A percentile compares a stretch with the other conserved stretches of the same genome.
phyloP scores from a whole-genome alignment of 2,329 filamentous ascomycete genomes.

The Eurotiales sp. region DNA sequence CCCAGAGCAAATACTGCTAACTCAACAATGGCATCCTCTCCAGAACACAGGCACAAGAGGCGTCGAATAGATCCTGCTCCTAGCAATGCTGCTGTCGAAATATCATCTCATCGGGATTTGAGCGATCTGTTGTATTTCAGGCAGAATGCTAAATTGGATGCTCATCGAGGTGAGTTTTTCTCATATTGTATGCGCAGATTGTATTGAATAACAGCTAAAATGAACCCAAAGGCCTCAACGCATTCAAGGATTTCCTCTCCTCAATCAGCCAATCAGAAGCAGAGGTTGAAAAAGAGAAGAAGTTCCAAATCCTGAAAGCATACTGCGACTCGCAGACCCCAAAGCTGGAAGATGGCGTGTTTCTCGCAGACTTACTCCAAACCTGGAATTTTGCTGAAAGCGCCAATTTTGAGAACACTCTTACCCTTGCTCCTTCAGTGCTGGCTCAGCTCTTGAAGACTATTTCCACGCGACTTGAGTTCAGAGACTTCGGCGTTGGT shows the following conservation, averaged over 20 bases:
- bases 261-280: slow-evolving; percentile 36
- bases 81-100: slow-evolving; percentile 18
- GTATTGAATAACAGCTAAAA: too few species aligned
- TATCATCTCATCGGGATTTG: slow-evolving; percentile 59
- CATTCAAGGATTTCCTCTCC: slow-evolving; percentile 43
- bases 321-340: slow-evolving; percentile 53
- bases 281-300: slow-evolving; percentile 34
- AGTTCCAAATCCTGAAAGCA: slow-evolving; percentile 41
- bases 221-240: slow-evolving; percentile 43
- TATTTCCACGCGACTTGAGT: slow-evolving; percentile 68
- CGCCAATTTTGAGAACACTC: slow-evolving; percentile 73
- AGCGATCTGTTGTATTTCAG: slow-evolving; percentile 66
- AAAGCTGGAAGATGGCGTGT: slow-evolving; percentile 56
- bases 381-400: slow-evolving; percentile 82
- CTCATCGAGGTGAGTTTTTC: slow-evolving; percentile 59
- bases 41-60: slow-evolving; percentile 34
- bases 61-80: slow-evolving; percentile 29
- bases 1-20: too few species aligned
- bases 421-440: slow-evolving; percentile 76
- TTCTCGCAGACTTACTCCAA: slow-evolving; percentile 76
- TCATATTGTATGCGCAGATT: too few species aligned
- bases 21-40: slow-evolving; percentile 30
- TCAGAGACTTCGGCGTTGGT: slow-evolving; percentile 69
- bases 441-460: slow-evolving; percentile 77
- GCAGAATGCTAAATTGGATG: slow-evolving; percentile 56